These are phyloP conservation scores for Sextonia rubra DNA, from an alignment of 164 flowering plant species.

Conservation along the genomic window DNA sequence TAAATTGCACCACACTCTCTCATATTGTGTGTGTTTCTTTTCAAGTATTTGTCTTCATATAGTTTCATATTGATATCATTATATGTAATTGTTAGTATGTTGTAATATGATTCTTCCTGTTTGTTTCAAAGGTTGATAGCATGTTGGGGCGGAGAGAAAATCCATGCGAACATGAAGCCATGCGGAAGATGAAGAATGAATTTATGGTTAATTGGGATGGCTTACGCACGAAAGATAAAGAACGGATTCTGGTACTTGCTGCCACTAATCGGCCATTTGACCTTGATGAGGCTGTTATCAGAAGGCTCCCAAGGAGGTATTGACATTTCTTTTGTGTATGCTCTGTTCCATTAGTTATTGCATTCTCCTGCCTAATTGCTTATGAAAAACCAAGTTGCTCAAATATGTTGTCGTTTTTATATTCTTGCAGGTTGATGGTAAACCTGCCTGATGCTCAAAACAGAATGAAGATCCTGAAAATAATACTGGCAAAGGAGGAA, in stretches of 20 bases:
- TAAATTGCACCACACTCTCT: too few relatives aligned
- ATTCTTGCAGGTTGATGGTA: constrained; percentile 70
- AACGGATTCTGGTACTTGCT: constrained; percentile 86
- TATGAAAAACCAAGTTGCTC: not conserved
- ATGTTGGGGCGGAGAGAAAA: constrained; percentile 90
- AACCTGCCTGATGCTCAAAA: constrained; percentile 86
- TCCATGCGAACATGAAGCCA: constrained; percentile 96
- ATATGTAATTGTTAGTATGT: not conserved
- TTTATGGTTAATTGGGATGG: constrained; percentile 99
- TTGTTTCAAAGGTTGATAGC: constrained; percentile 76
- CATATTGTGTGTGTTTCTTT: too few relatives aligned
- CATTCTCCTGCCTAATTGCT: too few relatives aligned
- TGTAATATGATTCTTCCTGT: not conserved
- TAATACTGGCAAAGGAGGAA: constrained; percentile 84
- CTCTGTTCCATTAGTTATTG: too few relatives aligned
- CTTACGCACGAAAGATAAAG: constrained; percentile 80
- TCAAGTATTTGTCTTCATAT: not conserved
- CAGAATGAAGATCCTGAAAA: constrained; percentile 78
- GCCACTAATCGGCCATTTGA: constrained; percentile 97
- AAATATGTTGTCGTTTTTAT: constrained; percentile 3
- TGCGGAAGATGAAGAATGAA: constrained; percentile 98
- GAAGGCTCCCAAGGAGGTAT: constrained; percentile 92
- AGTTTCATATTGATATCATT: not conserved
- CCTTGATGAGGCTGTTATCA: constrained; percentile 92
- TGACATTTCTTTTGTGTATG: not conserved